Base-by-base conservation (phyloP, 1,284 basidiomycete species). In the Marasmius sp. region DNA sequence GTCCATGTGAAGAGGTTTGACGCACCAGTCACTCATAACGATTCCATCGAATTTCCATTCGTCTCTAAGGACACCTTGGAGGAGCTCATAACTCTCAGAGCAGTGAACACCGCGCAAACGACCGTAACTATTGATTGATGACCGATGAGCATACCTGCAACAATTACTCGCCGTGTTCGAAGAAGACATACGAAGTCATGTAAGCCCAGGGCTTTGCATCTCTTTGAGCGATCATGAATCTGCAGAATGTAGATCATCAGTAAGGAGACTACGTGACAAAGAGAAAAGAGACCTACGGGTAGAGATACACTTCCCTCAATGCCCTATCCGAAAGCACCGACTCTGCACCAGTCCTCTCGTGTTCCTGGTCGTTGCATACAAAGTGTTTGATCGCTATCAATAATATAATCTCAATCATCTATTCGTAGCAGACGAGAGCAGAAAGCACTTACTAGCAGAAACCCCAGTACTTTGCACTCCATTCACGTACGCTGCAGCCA, bases 21-120 rank as follows among this genome's bases (percentile, higher is more conserved):
- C 67, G 48, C 64, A 86, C 87, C 87, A 90, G 68, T 88, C 87
- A 64, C 85, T 87, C 67, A 89, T 86, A 37, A 88, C 75, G 54
- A 88, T 75, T 4, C 87, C 89, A 49, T 84, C 72, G 65, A 87
- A 91, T 22, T 78, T 77, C 88, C 88, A 91, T 70, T 91, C 89
- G 37, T 80, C 77, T 18, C 88, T 82, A 38, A 92, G 77, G 55
- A 91, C 82, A 27, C 77, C 79, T 57, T 81, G 75, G 33, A 92
- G 72, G 6, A 91, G 75, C 6, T 72, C 68, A 6, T 76, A 72
- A 69, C 81, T 85, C 70, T 91, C 89, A 0, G 87, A 84, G 66
- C 82, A 85, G 70, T 92, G 88, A n/a, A 81, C 69, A 5, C 85
- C 86, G 63, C 85, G 79, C 59, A 91, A 73, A 43, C 87, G 84